Evolutionary conservation across 2,329 filamentous ascomycete genomes (phyloP), one percentile per base, ranked within the genome.

Genomic region (Trichoderma pleuroti): DNA sequence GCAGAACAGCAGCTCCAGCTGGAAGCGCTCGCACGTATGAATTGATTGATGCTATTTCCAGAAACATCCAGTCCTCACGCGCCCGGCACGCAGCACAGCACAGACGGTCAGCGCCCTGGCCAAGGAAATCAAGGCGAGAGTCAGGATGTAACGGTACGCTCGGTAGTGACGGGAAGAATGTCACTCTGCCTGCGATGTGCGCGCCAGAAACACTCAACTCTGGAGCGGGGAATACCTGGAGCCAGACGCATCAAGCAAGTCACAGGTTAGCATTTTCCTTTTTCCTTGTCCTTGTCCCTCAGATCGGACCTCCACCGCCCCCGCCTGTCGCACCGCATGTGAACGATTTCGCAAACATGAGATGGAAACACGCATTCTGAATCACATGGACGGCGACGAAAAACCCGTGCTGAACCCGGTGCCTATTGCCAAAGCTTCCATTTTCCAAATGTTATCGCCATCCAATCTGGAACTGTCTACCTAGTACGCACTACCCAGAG

Each of bases 121-220:
- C n/a, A 49, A 16, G 5, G 18, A 21, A 21, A 21, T 21, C 42
- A 49, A 49, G 42, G 42, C 42, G 42, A 49, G 10, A 49, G n/a
- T 21, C 46, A 16, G 63, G 68, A 65, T 70, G 52, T 36, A n/a
- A 21, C 28, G 52, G 68, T 70, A 70, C 68, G 18, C 14, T 57
- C 68, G 68, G 68, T 59, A 64, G 52, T 46, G 32, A 54, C 68
- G 68, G 68, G 34, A 64, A 9, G n/a, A 34, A 49, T 61, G 68
- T 70, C 60, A 57, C 68, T 28, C 24, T 30, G 32, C 60, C 46
- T 59, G 36, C 34, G 26, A 42, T 9, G 3, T 24, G 57, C 34
- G 59, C 67, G 4, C 57, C 16, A 18, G 6, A 9, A 11, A 28
- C 57, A 46, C 46, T 28, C 49, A 26, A 63, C 14, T 32, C 16